Percentiles rank a stretch among this genome's conserved stretches.
Evolutionary conservation across 1,139 yeast genomes (phyloP).

Genomic region (Hanseniaspora uvarum): DNA sequence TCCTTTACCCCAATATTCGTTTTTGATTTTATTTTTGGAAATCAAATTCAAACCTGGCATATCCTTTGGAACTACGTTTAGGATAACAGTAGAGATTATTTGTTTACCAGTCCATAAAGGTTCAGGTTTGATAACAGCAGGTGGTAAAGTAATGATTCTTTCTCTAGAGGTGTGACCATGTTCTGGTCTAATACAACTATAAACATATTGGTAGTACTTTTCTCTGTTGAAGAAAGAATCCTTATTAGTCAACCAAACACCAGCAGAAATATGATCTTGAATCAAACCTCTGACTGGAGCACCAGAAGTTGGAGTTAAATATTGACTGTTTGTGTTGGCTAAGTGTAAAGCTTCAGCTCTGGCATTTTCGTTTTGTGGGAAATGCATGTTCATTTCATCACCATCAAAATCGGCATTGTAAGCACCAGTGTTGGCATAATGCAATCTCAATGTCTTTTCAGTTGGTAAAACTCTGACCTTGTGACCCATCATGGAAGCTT

Average conservation of each 20-base stretch:
- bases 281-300: constrained; percentile 96
- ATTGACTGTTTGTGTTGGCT: constrained; percentile 95
- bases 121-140: constrained; percentile 75
- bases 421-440: constrained; percentile 98
- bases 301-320: constrained; percentile 96
- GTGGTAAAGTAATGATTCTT: constrained; percentile 72
- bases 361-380: constrained; percentile 97
- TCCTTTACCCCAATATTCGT: constrained; percentile 85
- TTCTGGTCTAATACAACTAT: constrained; percentile 93
- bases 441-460: constrained; percentile 90
- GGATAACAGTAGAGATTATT: constrained; percentile 76
- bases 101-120: constrained; percentile 99
- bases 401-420: constrained; percentile 99
- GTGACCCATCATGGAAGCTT: constrained; percentile 99
- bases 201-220: constrained; percentile 82
- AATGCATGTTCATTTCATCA: constrained; percentile 99
- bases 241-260: constrained; percentile 93
- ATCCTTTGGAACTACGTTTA: constrained; percentile 74
- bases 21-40: constrained; percentile 81
- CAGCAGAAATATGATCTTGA: constrained; percentile 98
- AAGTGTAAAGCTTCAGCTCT: constrained; percentile 90
- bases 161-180: constrained; percentile 85
- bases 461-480: constrained; percentile 93
- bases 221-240: constrained; percentile 88
- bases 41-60: constrained; percentile 83